phyloP scores from a whole-genome alignment of 768 basidiomycete genomes.

The Xerocomellus intermedius region DNA sequence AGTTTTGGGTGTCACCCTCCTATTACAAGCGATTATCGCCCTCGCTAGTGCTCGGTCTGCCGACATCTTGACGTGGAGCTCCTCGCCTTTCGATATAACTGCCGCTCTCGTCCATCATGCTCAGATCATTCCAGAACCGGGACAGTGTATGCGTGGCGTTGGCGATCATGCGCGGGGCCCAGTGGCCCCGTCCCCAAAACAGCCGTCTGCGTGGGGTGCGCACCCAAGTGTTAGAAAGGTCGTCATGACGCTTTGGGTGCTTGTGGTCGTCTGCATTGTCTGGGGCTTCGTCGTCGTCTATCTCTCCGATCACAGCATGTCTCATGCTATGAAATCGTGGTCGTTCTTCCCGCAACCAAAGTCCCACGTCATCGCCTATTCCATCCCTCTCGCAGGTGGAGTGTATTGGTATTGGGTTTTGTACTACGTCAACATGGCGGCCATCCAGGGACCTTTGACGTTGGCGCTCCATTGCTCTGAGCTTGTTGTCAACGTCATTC shows the following conservation, averaged over 20 bases:
- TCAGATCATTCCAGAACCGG: conserved; percentile 16
- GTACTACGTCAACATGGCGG: conserved; percentile 25
- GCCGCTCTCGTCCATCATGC: conserved; percentile 31
- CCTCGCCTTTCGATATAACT: conserved; percentile 30
- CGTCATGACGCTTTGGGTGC: conserved; percentile 22
- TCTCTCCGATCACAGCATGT: conserved; percentile 8
- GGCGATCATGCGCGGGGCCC: conserved; percentile 10
- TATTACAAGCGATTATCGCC: conserved; percentile 25
- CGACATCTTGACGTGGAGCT: conserved; percentile 33
- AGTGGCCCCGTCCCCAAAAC: conserved; percentile 10
- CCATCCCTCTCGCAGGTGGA: conserved; percentile 19
- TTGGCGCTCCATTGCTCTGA: conserved; percentile 30
- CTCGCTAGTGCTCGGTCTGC: conserved; percentile 20
- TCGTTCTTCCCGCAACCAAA: conserved; percentile 25
- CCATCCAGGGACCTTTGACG: conserved; percentile 30
- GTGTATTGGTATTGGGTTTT: conserved; percentile 25
- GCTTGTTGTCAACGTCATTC: conserved; percentile 28
- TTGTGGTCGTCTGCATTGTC: conserved; percentile 17
- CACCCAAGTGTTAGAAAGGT: conserved; percentile 26
- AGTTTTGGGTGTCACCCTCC: conserved; percentile 25
- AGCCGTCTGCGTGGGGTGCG: conserved; percentile 30
- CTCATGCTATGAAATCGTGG: conserved; percentile 14
- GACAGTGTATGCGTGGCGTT: conserved; percentile 29
- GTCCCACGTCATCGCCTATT: conserved; percentile 21
- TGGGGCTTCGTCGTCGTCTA: conserved; percentile 22